Percentiles rank a stretch among this genome's conserved stretches.
These are phyloP conservation scores for Lipomyces chichibuensis DNA, from an alignment of 805 yeast species.

Conservation along the genomic window DNA sequence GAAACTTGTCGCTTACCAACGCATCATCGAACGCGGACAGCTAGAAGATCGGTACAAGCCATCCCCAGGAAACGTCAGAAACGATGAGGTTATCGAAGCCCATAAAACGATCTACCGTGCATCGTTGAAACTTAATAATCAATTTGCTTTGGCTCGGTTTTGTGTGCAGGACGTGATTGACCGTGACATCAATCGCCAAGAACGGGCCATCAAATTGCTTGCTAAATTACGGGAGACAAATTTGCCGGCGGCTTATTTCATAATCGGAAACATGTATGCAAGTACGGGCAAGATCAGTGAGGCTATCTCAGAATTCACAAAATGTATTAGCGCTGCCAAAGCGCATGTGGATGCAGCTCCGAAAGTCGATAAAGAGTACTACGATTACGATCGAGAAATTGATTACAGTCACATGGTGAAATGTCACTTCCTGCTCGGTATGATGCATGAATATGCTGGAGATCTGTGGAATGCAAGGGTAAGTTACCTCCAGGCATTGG, in stretches of 20 bases:
- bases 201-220: constrained; percentile 15
- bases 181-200: background rate
- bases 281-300: background rate
- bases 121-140: constrained; percentile 10
- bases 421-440: constrained; percentile 25
- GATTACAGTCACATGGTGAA: constrained; percentile 23
- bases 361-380: constrained; percentile 15
- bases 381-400: constrained; percentile 31
- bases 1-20: constrained; percentile 14
- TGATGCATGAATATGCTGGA: constrained; percentile 5
- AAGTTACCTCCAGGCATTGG: constrained; percentile 16
- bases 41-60: constrained; percentile 12
- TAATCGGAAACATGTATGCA: constrained; percentile 14
- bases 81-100: constrained; percentile 1
- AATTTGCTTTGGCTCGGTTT: constrained; percentile 12
- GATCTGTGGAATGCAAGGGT: constrained; percentile 16
- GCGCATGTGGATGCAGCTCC: constrained; percentile 24
- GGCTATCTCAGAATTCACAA: constrained; percentile 14
- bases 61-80: background rate
- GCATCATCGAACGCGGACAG: constrained; percentile 24
- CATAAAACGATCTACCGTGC: background rate
- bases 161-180: constrained; percentile 8
- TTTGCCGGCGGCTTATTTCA: constrained; percentile 24
- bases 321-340: constrained; percentile 23
- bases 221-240: constrained; percentile 18